Conservation (phyloP, 495 filamentous ascomycete species). For the Ramalina intermedia region DNA sequence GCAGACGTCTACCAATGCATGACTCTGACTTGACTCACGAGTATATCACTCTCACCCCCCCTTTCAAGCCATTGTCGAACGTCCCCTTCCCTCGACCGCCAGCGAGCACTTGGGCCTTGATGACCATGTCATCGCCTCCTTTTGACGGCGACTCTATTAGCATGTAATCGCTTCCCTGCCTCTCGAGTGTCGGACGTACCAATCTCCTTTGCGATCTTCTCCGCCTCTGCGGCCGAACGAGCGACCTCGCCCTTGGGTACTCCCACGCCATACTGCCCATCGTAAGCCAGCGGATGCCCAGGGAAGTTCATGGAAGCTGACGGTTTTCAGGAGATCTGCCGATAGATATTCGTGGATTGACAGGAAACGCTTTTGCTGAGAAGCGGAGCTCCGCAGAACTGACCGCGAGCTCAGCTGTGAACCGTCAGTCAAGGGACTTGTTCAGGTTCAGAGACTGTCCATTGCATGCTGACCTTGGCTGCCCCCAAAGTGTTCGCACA, state of each 20-base stretch:
- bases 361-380: constrained; percentile 71
- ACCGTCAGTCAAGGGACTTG: background rate
- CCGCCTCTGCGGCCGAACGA: constrained; percentile 69
- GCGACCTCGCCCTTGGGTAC: constrained; percentile 82
- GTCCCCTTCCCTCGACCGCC: constrained; percentile 93
- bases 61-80: constrained; percentile 97
- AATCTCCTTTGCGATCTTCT: constrained; percentile 77
- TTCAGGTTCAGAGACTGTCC: background rate
- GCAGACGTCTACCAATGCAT: constrained; percentile 3
- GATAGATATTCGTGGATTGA: constrained; percentile 97
- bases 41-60: constrained; percentile 96
- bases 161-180: background rate
- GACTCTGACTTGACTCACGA: constrained; percentile 46
- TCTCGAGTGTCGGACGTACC: constrained; percentile 31
- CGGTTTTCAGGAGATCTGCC: constrained; percentile 71
- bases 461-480: constrained; percentile 37
- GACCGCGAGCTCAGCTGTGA: constrained; percentile 28
- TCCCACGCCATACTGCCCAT: constrained; percentile 72
- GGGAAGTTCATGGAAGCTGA: constrained; percentile 25
- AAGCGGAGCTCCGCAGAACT: constrained; percentile 28
- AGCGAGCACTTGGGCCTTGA: constrained; percentile 97
- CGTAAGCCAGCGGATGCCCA: constrained; percentile 3
- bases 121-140: constrained; percentile 93
- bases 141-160: background rate
- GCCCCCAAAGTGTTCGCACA: constrained; percentile 51